These are phyloP conservation scores for Climacium dendroides DNA, from an alignment of 225 moss, liverwort and hornwort genomes.

Conservation along the genomic window DNA sequence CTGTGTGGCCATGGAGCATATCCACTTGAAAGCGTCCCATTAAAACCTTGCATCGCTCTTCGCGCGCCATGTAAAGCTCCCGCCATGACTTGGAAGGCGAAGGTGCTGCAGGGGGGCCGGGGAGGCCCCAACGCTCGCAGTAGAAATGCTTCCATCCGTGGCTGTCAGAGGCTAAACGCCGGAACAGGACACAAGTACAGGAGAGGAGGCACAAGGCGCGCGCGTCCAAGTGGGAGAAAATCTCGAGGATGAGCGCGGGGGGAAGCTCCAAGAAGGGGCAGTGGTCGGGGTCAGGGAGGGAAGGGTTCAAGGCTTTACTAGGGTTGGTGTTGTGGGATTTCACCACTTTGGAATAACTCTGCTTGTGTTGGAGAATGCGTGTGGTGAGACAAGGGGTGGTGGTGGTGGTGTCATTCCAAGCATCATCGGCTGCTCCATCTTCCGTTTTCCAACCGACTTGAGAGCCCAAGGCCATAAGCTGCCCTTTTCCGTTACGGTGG, in stretches of 20 bases:
- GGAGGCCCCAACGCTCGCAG: slow-evolving; percentile 90
- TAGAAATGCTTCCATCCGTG: slow-evolving; percentile 99
- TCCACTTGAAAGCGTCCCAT: slow-evolving; percentile 82
- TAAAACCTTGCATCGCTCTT: slow-evolving; percentile 74
- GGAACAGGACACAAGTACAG: slow-evolving; percentile 61
- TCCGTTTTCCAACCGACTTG: slow-evolving; percentile 64
- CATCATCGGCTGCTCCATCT: slow-evolving; percentile 95
- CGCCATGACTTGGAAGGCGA: slow-evolving; percentile 63
- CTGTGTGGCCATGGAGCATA: slow-evolving; percentile 87
- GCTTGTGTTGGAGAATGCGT: not conserved
- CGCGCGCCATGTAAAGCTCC: slow-evolving; percentile 87
- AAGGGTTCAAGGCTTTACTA: not conserved
- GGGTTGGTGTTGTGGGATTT: slow-evolving; percentile 3
- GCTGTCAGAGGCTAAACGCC: slow-evolving; percentile 80
- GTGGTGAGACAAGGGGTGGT: not conserved
- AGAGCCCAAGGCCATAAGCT: slow-evolving; percentile 92
- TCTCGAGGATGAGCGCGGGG: slow-evolving; percentile 58
- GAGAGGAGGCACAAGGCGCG: slow-evolving; percentile 70
- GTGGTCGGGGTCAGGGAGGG: slow-evolving; percentile 8
- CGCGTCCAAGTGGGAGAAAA: slow-evolving; percentile 73
- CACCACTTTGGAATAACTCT: slow-evolving; percentile 18
- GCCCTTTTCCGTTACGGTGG: not conserved
- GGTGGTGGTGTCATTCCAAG: slow-evolving; percentile 65
- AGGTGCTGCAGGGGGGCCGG: slow-evolving; percentile 15
- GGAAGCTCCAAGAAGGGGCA: slow-evolving; percentile 67